phyloP scores from a whole-genome alignment of 805 yeast genomes.

The Jamesozyma hellenica region DNA sequence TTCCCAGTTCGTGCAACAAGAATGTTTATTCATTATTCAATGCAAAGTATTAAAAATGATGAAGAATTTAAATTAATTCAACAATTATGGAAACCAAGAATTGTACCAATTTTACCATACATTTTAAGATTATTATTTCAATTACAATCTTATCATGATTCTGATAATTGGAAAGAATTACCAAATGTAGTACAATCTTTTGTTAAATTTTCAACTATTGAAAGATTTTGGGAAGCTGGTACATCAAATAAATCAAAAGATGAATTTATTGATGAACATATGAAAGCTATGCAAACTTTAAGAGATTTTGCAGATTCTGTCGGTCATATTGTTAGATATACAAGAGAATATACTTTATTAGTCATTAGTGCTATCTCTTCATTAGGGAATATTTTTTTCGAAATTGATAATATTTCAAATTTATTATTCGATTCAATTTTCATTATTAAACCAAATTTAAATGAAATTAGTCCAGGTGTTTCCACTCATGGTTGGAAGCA shows the following conservation, averaged over 20 bases:
- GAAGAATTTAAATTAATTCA: constrained; percentile 59
- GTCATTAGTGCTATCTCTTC: constrained; percentile 85
- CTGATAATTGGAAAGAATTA: constrained; percentile 78
- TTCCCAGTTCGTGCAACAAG: constrained; percentile 95
- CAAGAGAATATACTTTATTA: constrained; percentile 88
- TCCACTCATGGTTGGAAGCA: constrained; percentile 96
- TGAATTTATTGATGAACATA: constrained; percentile 87
- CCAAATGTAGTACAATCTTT: constrained; percentile 88
- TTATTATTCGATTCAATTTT: constrained; percentile 80
- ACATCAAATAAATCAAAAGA: constrained; percentile 90
- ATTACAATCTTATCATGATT: constrained; percentile 89
- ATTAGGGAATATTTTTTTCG: constrained; percentile 80
- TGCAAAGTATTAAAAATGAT: constrained; percentile 77
- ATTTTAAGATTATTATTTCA: constrained; percentile 79
- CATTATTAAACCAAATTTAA: constrained; percentile 45
- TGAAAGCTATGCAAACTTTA: constrained; percentile 84
- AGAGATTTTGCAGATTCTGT: constrained; percentile 97
- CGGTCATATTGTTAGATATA: constrained; percentile 90
- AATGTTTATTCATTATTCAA: constrained; percentile 87
- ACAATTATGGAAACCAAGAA: constrained; percentile 83
- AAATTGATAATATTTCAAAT: constrained; percentile 69
- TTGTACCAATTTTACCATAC: constrained; percentile 85
- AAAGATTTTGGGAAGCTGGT: constrained; percentile 97
- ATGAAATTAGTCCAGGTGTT: constrained; percentile 51
- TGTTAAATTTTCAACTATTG: constrained; percentile 81